These are phyloP conservation scores for Lodderomyces metapsilosis DNA, from an alignment of 1,139 yeast species.

Conservation along the genomic window DNA sequence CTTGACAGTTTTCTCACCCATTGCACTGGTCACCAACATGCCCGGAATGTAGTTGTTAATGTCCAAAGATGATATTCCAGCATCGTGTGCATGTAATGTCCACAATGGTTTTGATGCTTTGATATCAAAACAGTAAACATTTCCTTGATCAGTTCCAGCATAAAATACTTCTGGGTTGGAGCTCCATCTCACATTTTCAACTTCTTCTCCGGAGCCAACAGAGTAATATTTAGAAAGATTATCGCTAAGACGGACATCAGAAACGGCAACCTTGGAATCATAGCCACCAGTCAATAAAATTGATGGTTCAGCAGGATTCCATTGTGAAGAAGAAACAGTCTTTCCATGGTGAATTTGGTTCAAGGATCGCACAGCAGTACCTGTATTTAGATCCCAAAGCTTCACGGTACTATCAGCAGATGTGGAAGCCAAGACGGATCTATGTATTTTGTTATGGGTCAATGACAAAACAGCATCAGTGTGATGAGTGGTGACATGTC, in stretches of 20 bases:
- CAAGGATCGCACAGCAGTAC: constrained; percentile 72
- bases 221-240: constrained; percentile 63
- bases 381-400: constrained; percentile 85
- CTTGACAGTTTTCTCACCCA: constrained; percentile 85
- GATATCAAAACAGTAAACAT: constrained; percentile 84
- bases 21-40: constrained; percentile 80
- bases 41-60: constrained; percentile 69
- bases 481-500: constrained; percentile 75
- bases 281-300: constrained; percentile 90
- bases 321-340: constrained; percentile 82
- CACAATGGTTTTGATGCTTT: constrained; percentile 76
- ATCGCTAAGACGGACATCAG: constrained; percentile 83
- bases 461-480: constrained; percentile 91
- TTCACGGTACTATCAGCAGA: constrained; percentile 95
- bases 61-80: constrained; percentile 83
- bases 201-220: constrained; percentile 69
- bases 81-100: constrained; percentile 97
- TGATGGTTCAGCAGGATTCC: constrained; percentile 80
- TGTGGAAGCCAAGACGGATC: constrained; percentile 87
- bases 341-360: constrained; percentile 58
- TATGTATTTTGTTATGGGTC: constrained; percentile 76
- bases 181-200: constrained; percentile 76
- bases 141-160: constrained; percentile 93
- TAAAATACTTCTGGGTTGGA: constrained; percentile 64
- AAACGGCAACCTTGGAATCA: constrained; percentile 73